Conservation (phyloP, 768 basidiomycete species). For the Roridomyces roridus region DNA sequence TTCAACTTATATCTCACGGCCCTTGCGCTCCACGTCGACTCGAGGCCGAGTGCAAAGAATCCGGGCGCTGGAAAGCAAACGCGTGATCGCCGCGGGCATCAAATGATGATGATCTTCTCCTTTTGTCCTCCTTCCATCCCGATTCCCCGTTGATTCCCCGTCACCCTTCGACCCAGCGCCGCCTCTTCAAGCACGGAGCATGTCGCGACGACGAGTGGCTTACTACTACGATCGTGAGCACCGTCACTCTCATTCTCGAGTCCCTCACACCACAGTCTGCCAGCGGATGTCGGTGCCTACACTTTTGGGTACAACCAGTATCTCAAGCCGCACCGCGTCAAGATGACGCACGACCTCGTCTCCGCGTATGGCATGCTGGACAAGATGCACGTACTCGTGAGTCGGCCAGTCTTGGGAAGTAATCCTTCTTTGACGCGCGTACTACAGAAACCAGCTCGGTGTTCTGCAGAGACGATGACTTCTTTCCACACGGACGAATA, state of each 20-base stretch:
- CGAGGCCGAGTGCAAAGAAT: too few species aligned
- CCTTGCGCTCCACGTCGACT: too few species aligned
- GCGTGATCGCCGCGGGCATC: too few species aligned
- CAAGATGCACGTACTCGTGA: slow-evolving; percentile 90
- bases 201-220: slow-evolving; percentile 77
- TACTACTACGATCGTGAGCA: slow-evolving; percentile 78
- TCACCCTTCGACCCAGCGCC: too few species aligned
- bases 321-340: slow-evolving; percentile 97
- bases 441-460: slow-evolving; percentile 68
- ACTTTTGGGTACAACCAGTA: slow-evolving; percentile 90
- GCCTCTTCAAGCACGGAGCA: too few species aligned
- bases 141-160: too few species aligned
- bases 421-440: neutral
- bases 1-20: too few species aligned
- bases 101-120: too few species aligned
- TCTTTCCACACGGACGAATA: slow-evolving; percentile 99
- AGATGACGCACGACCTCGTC: slow-evolving; percentile 91
- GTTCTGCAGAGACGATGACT: slow-evolving; percentile 81
- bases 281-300: slow-evolving; percentile 74
- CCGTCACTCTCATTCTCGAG: neutral
- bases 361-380: slow-evolving; percentile 92
- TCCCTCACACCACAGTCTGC: neutral
- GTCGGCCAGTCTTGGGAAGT: slow-evolving; percentile 30
- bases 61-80: too few species aligned
- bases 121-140: too few species aligned